phyloP scores from a whole-genome alignment of 129 eudicot species.

The Calendula officinalis region DNA sequence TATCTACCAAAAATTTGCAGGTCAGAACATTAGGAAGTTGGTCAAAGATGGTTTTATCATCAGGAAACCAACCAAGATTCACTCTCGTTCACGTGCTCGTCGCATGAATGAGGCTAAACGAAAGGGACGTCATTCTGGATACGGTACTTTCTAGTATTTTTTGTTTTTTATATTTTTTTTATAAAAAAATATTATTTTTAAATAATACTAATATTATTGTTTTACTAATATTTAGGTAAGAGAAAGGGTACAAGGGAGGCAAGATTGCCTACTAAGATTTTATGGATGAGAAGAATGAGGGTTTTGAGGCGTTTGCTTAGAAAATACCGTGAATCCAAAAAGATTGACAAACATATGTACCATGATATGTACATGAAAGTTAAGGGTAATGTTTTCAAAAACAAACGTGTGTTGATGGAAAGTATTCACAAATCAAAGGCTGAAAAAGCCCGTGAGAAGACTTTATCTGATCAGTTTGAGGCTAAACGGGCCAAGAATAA shows the following conservation, averaged over 20 bases:
- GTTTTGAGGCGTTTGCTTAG: constrained; percentile 20
- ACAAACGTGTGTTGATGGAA: constrained; percentile 1
- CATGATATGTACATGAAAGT: no score
- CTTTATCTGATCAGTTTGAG: constrained; percentile 24
- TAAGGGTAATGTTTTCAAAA: no score
- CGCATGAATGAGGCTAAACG: constrained; percentile 24
- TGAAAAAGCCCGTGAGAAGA: constrained; percentile 25
- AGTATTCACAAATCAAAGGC: constrained; percentile 27
- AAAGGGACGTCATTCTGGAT: constrained; percentile 21
- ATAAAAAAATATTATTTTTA: background rate
- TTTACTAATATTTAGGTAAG: constrained; percentile 4
- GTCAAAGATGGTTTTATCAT: constrained; percentile 23
- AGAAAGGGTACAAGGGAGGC: constrained; percentile 23
- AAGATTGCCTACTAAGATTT: constrained; percentile 9
- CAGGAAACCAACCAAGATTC: constrained; percentile 28
- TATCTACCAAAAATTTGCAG: background rate
- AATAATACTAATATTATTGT: background rate
- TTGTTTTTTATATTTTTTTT: background rate
- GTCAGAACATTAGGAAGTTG: constrained; percentile 23
- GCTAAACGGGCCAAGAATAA: constrained; percentile 21
- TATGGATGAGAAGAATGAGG: constrained; percentile 8
- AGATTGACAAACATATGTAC: no score
- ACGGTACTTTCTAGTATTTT: constrained; percentile 1
- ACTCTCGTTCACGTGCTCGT: constrained; percentile 25
- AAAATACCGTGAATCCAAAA: constrained; percentile 12